phyloP scores from a whole-genome alignment of 257 asterid genomes.

The Plantago elongata region DNA sequence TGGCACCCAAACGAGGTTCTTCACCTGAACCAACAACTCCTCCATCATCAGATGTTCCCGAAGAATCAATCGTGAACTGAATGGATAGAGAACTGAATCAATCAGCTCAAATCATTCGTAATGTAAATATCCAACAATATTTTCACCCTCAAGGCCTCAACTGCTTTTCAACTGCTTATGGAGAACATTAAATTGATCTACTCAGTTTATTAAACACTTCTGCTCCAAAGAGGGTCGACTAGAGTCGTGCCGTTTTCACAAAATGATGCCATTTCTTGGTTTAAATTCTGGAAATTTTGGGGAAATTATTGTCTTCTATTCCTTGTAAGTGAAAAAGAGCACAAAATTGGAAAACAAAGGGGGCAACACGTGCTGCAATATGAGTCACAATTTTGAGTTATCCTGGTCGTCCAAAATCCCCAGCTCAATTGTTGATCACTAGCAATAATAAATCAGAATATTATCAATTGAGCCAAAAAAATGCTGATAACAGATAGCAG shows the following conservation, averaged over 20 bases:
- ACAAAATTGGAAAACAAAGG: not conserved
- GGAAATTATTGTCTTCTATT: not conserved
- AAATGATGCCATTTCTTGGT: too few relatives aligned
- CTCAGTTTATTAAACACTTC: too few relatives aligned
- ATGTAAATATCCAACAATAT: not conserved
- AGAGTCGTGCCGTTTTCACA: too few relatives aligned
- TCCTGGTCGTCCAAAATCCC: constrained; percentile 11
- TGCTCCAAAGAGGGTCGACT: too few relatives aligned
- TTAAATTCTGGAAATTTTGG: too few relatives aligned
- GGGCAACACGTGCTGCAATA: constrained; percentile 51
- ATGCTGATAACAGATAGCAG: not conserved
- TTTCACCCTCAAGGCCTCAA: constrained; percentile 1
- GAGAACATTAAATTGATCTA: too few relatives aligned
- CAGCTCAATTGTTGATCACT: constrained; percentile 23
- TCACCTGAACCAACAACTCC: constrained; percentile 14
- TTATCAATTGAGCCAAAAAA: not conserved
- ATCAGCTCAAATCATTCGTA: not conserved
- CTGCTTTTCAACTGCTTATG: not conserved
- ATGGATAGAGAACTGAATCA: constrained; percentile 3
- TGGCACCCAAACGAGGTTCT: constrained; percentile 22
- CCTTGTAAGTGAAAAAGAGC: constrained; percentile 7
- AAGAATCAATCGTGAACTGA: constrained; percentile 15
- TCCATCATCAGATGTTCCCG: constrained; percentile 11
- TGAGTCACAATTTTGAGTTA: constrained; percentile 37
- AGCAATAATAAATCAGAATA: not conserved